Percentiles rank a stretch among this genome's conserved stretches.
These are phyloP conservation scores for Nadsonia starkeyi-henricii DNA, from an alignment of 1,139 yeast genomes.

Conservation along the genomic window DNA sequence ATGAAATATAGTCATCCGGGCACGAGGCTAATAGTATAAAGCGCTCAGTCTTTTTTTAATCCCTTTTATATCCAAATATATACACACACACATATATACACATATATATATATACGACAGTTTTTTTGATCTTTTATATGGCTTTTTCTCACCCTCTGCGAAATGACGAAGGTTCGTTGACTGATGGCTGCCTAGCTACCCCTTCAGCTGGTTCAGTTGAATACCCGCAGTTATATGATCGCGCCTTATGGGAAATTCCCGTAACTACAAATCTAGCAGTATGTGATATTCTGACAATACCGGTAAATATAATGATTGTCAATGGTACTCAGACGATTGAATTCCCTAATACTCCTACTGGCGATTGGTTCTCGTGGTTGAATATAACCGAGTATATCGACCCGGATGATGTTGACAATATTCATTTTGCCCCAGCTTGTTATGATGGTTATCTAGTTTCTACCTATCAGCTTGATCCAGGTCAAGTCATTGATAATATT, in stretches of 20 bases:
- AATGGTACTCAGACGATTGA: not conserved
- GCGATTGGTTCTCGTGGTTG: not conserved
- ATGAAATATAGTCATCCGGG: too few species aligned
- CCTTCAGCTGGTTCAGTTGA: too few species aligned
- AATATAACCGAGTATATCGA: not conserved
- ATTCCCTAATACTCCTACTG: not conserved
- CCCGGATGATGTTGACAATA: not conserved
- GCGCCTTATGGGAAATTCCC: not conserved
- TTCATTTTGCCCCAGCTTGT: not conserved
- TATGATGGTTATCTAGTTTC: not conserved
- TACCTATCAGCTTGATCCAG: not conserved
- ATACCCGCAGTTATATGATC: not conserved
- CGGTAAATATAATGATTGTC: not conserved
- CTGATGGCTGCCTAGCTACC: too few species aligned
- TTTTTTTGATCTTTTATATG: too few species aligned
- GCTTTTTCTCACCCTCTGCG: too few species aligned
- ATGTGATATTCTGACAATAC: not conserved
- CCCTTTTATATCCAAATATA: too few species aligned
- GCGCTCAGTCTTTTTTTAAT: too few species aligned
- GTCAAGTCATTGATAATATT: not conserved
- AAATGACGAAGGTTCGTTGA: too few species aligned
- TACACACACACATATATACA: too few species aligned
- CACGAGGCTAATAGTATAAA: too few species aligned
- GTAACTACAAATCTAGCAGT: not conserved
- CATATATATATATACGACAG: too few species aligned